Base-by-base conservation (phyloP, 768 basidiomycete species). In the Auriscalpium vulgare region DNA sequence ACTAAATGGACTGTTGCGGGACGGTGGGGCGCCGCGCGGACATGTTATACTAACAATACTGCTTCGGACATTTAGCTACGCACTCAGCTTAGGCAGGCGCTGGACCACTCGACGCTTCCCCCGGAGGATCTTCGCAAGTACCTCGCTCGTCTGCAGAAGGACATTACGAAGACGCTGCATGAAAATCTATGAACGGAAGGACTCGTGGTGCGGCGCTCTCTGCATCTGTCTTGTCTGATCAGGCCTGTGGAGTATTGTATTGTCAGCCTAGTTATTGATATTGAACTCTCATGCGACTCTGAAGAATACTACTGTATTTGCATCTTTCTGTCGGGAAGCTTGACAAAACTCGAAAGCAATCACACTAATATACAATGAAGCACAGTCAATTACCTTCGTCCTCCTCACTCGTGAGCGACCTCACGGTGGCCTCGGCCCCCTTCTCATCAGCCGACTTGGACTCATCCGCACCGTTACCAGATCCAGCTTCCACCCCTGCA, bases 61-160 rank as follows among this genome's bases (percentile, higher is more conserved):
- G 23, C 38, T 44, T 37, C 49, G 29, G 48, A n/a, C 36, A 50
- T 34, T 9, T 63, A 91, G 88, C 78, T 91, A 43, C 78, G 79
- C 53, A 84, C 85, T 0, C 87, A 91, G 63, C 79, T 94, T 14
- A 79, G 72, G 1, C 89, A 94, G 69, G 86, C 83, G 0, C 69
- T 82, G 43, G 81, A 88, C 34, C 73, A 91, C 62, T 89, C 90
- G 16, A 75, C 83, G 3, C 77, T 93, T 35, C 88, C 88, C 1
- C 83, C 87, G 53, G 75, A 77, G 57, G 90, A 90, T 47, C 72
- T 92, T 1, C 66, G 81, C 16, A 71, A 72, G 3, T 90, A 90
- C 65, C 72, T 93, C 40, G 74, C 75, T 49, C 75, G 81, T 23
- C 78, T 92, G 62, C 91, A 92, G 66, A 79, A 73, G 56, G 85